Percentiles rank a stretch among this genome's conserved stretches.
Evolutionary conservation across 2,329 filamentous ascomycete species (phyloP).

Genomic region (Venturia effusa): DNA sequence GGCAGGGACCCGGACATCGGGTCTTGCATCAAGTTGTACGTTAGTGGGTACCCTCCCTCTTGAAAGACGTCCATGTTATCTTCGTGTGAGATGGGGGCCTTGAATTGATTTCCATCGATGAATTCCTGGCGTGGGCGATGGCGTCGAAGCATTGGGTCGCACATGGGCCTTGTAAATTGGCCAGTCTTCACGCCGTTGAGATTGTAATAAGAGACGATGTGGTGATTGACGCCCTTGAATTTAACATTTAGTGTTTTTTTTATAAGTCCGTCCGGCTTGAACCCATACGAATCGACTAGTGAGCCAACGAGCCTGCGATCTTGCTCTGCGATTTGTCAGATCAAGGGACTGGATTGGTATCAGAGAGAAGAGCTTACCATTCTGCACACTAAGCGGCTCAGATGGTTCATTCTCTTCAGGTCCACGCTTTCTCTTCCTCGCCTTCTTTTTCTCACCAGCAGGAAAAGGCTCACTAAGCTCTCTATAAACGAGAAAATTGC

Average conservation of each 20-base stretch:
- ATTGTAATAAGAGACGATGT: slow-evolving; percentile 82
- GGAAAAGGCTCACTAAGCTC: slow-evolving; percentile 70
- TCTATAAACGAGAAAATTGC: slow-evolving; percentile 77
- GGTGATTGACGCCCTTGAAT: slow-evolving; percentile 64
- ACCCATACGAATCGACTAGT: slow-evolving; percentile 78
- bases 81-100: neutral
- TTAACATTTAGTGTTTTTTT: slow-evolving; percentile 89
- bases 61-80: slow-evolving; percentile 1
- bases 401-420: slow-evolving; percentile 20
- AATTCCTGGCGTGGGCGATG: neutral
- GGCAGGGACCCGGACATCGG: neutral
- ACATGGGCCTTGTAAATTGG: slow-evolving; percentile 24
- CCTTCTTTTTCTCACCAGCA: slow-evolving; percentile 75
- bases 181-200: slow-evolving; percentile 58
- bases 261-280: slow-evolving; percentile 70
- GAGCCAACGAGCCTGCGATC: slow-evolving; percentile 64
- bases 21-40: neutral
- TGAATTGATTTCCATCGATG: neutral
- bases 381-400: neutral
- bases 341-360: neutral
- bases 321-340: slow-evolving; percentile 25
- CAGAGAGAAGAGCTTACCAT: neutral
- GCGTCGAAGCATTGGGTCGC: slow-evolving; percentile 16
- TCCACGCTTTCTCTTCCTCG: slow-evolving; percentile 44
- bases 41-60: neutral